Percentiles rank a stretch among this genome's conserved stretches.
These are phyloP conservation scores for Solanum aculeatissimum DNA, from an alignment of 305 asterid genomes.

Conservation along the genomic window DNA sequence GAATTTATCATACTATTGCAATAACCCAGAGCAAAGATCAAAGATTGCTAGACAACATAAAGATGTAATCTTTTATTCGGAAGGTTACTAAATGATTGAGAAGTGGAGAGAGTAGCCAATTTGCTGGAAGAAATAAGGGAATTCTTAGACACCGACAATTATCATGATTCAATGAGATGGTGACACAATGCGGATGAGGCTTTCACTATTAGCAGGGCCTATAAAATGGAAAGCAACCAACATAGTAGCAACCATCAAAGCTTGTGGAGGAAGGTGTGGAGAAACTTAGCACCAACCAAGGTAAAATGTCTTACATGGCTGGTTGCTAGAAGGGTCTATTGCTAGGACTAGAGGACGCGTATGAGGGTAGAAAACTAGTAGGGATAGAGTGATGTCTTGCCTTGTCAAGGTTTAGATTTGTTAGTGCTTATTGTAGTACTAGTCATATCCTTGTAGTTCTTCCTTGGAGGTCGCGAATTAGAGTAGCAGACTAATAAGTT, in stretches of 20 bases:
- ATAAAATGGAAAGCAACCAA: neutral
- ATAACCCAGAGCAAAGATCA: neutral
- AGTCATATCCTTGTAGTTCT: too few species aligned
- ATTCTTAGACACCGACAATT: neutral
- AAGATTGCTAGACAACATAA: neutral
- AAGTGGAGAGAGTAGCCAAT: neutral
- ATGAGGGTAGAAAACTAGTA: too few species aligned
- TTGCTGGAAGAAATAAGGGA: neutral
- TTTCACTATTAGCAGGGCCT: neutral
- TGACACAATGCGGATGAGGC: neutral
- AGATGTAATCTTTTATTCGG: neutral
- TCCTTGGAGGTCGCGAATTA: too few species aligned
- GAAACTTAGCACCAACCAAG: neutral
- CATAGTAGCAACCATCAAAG: neutral
- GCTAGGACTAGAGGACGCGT: too few species aligned
- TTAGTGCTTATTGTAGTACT: too few species aligned
- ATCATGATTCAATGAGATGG: neutral
- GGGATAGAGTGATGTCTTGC: too few species aligned
- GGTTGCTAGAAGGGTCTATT: neutral
- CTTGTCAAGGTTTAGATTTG: too few species aligned
- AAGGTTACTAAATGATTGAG: neutral
- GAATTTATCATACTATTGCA: neutral
- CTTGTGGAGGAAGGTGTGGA: neutral
- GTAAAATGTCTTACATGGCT: neutral
- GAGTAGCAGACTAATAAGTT: too few species aligned